These are phyloP conservation scores for Escallonia herrerae DNA, from an alignment of 129 eudicot species.

Conservation along the genomic window DNA sequence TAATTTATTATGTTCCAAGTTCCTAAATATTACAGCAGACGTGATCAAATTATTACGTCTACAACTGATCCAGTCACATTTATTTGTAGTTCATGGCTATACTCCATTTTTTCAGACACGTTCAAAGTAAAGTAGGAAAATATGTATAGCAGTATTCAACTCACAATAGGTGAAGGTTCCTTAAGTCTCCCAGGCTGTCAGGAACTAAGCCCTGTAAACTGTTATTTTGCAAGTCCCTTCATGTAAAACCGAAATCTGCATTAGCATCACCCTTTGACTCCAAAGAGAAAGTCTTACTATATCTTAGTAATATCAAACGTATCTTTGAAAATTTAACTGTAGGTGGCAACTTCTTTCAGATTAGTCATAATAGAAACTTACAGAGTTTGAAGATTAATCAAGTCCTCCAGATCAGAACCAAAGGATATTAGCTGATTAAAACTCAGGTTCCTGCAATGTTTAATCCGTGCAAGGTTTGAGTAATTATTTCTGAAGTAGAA, in stretches of 20 bases:
- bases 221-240: conserved; percentile 80
- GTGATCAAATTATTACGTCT: not conserved
- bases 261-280: not conserved
- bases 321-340: too few relatives aligned
- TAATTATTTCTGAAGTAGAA: not conserved
- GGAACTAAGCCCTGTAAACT: conserved; percentile 82
- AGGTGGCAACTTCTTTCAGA: not conserved
- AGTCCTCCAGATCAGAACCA: conserved; percentile 66
- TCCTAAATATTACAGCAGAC: conserved; percentile 35
- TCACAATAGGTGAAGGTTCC: conserved; percentile 77
- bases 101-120: not conserved
- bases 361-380: conserved; percentile 28
- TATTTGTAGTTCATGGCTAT: not conserved
- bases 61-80: not conserved
- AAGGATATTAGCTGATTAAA: conserved; percentile 70
- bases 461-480: not conserved
- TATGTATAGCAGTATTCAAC: conserved; percentile 10
- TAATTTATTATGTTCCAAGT: conserved; percentile 72
- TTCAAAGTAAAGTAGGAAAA: not conserved
- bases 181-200: conserved; percentile 59
- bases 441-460: conserved; percentile 71
- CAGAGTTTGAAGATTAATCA: conserved; percentile 68
- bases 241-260: not conserved
- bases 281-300: not conserved
- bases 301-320: too few relatives aligned